Base-by-base conservation (phyloP, 768 basidiomycete genomes). In the Lentinula sp. region DNA sequence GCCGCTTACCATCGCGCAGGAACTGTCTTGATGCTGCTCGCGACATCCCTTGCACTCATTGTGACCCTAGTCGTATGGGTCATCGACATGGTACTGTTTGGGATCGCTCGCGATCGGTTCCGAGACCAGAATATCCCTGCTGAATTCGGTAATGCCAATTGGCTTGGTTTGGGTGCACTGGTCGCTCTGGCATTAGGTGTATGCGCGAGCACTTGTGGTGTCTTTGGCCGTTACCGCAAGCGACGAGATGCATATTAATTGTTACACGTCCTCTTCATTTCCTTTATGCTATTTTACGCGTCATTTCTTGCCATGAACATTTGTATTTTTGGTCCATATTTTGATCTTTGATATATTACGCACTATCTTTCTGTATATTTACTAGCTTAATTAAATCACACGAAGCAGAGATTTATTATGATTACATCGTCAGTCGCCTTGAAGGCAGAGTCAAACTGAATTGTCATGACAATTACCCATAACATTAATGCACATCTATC, bases 21-120 rank as follows among this genome's bases (percentile, higher is more conserved):
- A 53, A 92, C 91, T 13, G 81, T 92, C 62, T 70, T 92, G 71
- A 93, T 93, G 91, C 77, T 85, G 15, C 78, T 94, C 58, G 65
- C 83, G 59, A 77, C 86, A 57, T 80, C 83, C 16, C 77, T 94
- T 59, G 90, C 88, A 6, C 74, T 81, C n/a, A 70, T 93, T 57
- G 72, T 81, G 65, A 85, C 86, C 6, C 77, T 93, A 57, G 73
- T 93, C 64, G 85, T 78, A 3, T 93, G 85, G 74, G 73, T 92
- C 49, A 77, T 93, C 71, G 91, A 92, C 73, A 87, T 93, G 83
- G 83, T 83, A 46, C 82, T 95, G 56, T 95, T 89, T 71, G 86
- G 86, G 52, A 81, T 91, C 63, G 84, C 83, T 16, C 85, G 85
- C 61, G 71, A 82, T 64, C 78, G 81, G 46, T 80, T 88, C 68